Base-by-base conservation (phyloP, 2,329 filamentous ascomycete species). In the Dissoconium aciculare region DNA sequence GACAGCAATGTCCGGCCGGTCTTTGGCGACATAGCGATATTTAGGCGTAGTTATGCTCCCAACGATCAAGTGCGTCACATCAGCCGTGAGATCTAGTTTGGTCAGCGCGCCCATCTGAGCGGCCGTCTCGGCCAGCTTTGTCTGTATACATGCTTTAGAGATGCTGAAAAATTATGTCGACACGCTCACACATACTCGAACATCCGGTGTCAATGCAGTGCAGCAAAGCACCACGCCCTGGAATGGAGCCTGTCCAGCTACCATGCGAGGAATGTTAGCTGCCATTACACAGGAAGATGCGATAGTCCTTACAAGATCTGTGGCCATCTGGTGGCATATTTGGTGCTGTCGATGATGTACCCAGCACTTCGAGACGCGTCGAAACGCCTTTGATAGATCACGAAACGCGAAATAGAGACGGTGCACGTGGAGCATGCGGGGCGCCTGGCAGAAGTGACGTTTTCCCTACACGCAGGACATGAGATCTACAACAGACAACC, bases 51-150 rank as follows among this genome's bases (percentile, higher is more conserved):
- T 72, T 47, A 83, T 79, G 47, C 80, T 76, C 53, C 85, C 89
- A 38, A 93, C 82, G 40, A 98, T 70, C 27, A 98, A 73, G 60
- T 98, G 89, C 4, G 89, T 95, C 28, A 92, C 83, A 54, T 94
- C 83, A 34, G 80, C 81, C n/a, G 85, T 95, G 26, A 98, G 71
- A 54, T 98, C 85, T 55, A 84, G 78, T 47, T 80, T 84, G 64
- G 92, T 80, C 37, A 69, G 57, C 30, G 85, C 89, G 41, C 89
- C 89, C 64, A 98, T 83, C 51, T 93, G 73, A 40, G 64, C 57
- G 11, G 80, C 79, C 37, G 74, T 71, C 28, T 64, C 57, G 11
- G 69, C 71, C 28, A 54, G 37, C 23, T 39, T 37, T 9, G 43
- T 47, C 50, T 53, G 34, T 26, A 27, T 27, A 35, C 15, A 13